Base-by-base conservation (phyloP, 495 filamentous ascomycete genomes). In the Lasiosphaeria hispida region DNA sequence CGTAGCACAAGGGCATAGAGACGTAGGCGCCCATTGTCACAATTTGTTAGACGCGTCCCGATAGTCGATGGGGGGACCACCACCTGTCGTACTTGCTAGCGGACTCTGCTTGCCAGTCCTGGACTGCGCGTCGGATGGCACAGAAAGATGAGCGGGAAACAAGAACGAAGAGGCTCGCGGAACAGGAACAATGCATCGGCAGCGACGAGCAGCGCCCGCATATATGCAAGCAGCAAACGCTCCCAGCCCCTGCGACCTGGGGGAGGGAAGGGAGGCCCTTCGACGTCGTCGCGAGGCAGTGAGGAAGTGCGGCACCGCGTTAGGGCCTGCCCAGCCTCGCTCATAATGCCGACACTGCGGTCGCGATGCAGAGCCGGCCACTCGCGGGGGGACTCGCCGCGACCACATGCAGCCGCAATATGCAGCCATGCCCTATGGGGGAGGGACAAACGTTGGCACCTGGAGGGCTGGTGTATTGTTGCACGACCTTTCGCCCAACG, bases 21-120 rank as follows among this genome's bases (percentile, higher is more conserved):
- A 69, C 61, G 53, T 62, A 62, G 7, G 69, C 57, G 58, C 66
- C 66, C 66, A 71, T 71, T 13, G 38, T 64, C 23, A 34, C 53
- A 23, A 39, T 30, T 41, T 36, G 14, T 45, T 39, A 55, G 30
- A n/a, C 10, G 14, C 14, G 3, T 14, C 42, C 3, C 17, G n/a
- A 18, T 9, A 5, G 3, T 14, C 42, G n/a, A n/a, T n/a, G n/a
- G n/a, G n/a, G n/a, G n/a, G n/a, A n/a, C n/a, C n/a, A n/a, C n/a
- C n/a, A n/a, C n/a, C n/a, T n/a, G n/a, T n/a, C n/a, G n/a, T n/a
- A n/a, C n/a, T n/a, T n/a, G n/a, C n/a, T n/a, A n/a, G n/a, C n/a
- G n/a, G n/a, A n/a, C n/a, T n/a, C n/a, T n/a, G n/a, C n/a, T n/a
- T n/a, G n/a, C n/a, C n/a, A n/a, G n/a, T n/a, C n/a, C n/a, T n/a